These are phyloP conservation scores for Tetragonia tetragonoides DNA, from an alignment of 148 eudicot genomes.

Conservation along the genomic window DNA sequence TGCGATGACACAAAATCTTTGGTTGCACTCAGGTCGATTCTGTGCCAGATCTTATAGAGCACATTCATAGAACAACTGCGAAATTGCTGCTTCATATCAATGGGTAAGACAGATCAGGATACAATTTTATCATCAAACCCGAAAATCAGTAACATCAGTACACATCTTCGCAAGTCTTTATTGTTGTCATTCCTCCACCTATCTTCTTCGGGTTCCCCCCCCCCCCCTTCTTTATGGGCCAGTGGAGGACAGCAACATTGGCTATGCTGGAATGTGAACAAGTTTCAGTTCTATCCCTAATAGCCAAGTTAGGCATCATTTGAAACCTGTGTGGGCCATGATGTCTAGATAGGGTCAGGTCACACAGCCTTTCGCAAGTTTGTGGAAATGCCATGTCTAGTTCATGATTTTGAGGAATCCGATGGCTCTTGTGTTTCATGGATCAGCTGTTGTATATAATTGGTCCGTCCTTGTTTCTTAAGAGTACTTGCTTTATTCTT, in stretches of 20 bases:
- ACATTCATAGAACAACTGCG: constrained; percentile 85
- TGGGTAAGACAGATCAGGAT: constrained; percentile 53
- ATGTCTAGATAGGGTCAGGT: background rate
- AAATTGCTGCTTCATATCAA: constrained; percentile 80
- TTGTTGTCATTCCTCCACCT: background rate
- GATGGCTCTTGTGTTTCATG: background rate
- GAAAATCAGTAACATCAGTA: background rate
- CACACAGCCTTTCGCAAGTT: background rate
- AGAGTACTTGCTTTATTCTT: too few species aligned
- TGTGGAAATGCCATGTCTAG: background rate
- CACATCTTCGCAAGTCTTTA: background rate
- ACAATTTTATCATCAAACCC: background rate
- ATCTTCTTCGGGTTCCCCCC: too few species aligned
- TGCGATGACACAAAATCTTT: background rate
- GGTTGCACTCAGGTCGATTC: constrained; percentile 70
- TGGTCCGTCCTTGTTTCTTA: too few species aligned
- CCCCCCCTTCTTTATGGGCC: background rate
- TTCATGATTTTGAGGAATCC: background rate
- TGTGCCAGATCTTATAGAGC: constrained; percentile 82
- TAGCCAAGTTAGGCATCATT: too few species aligned
- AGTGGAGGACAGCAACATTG: too few species aligned
- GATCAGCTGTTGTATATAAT: background rate
- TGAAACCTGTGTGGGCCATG: too few species aligned
- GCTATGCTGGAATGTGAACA: too few species aligned
- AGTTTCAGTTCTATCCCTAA: too few species aligned